These are phyloP conservation scores for Pichia cactophila DNA, from an alignment of 1,139 yeast genomes.

Conservation along the genomic window DNA sequence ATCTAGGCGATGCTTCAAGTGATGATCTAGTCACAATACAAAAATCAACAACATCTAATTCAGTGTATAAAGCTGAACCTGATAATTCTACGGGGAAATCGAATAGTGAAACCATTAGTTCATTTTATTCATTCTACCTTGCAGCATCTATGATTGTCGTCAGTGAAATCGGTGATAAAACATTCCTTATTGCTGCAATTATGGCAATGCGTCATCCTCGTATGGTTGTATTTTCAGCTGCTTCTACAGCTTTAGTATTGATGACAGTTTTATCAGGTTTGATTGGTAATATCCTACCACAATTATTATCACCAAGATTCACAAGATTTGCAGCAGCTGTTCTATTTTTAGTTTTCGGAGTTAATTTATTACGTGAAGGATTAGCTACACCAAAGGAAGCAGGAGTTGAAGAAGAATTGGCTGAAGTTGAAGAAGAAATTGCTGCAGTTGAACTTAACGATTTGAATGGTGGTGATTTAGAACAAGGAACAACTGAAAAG, in stretches of 20 bases:
- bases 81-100: background rate
- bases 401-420: constrained; percentile 91
- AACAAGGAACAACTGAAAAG: constrained; percentile 38
- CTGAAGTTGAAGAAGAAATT: constrained; percentile 93
- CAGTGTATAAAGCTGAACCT: background rate
- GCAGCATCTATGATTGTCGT: constrained; percentile 74
- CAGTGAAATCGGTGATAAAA: constrained; percentile 95
- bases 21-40: constrained; percentile 25
- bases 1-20: constrained; percentile 9
- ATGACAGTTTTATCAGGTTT: constrained; percentile 91
- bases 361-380: constrained; percentile 72
- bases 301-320: constrained; percentile 67
- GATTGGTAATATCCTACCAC: constrained; percentile 87
- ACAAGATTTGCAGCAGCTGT: constrained; percentile 79
- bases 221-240: constrained; percentile 75
- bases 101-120: constrained; percentile 7
- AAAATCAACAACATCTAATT: background rate
- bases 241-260: constrained; percentile 75
- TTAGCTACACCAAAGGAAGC: constrained; percentile 68
- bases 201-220: constrained; percentile 96
- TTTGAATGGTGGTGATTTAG: constrained; percentile 47
- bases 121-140: constrained; percentile 14
- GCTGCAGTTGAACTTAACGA: constrained; percentile 52
- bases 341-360: constrained; percentile 77
- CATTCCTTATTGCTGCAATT: constrained; percentile 90